phyloP scores from a whole-genome alignment of 2,329 filamentous ascomycete genomes.

The Colletotrichum nymphaeae region DNA sequence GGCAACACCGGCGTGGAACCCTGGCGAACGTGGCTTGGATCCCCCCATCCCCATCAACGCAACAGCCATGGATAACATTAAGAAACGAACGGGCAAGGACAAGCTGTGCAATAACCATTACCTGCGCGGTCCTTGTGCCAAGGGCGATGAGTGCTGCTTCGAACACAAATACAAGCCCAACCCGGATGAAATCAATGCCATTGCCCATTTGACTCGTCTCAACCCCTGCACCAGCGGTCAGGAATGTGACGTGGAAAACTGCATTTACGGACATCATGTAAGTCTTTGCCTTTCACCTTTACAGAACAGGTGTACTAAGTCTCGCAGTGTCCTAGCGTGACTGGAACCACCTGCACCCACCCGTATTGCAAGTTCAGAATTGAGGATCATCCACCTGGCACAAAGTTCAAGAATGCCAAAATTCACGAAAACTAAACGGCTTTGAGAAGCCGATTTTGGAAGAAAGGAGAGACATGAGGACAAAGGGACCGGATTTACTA shows the following conservation, averaged over 20 bases:
- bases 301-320: slow-evolving; percentile 3
- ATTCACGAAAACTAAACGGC: slow-evolving; percentile 45
- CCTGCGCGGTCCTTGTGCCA: slow-evolving; percentile 66
- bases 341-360: slow-evolving; percentile 62
- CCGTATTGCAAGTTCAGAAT: slow-evolving; percentile 66
- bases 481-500: background rate
- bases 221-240: slow-evolving; percentile 70
- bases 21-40: slow-evolving; percentile 66
- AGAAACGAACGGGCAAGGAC: slow-evolving; percentile 63
- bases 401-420: slow-evolving; percentile 56
- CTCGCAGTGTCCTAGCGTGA: slow-evolving; percentile 63
- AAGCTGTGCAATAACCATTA: slow-evolving; percentile 74
- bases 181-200: slow-evolving; percentile 66
- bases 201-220: slow-evolving; percentile 65
- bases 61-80: slow-evolving; percentile 63
- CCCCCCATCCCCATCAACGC: slow-evolving; percentile 59
- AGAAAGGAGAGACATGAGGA: background rate
- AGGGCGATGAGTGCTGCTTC: slow-evolving; percentile 66
- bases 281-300: slow-evolving; percentile 42
- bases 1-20: slow-evolving; percentile 59
- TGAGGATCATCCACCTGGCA: slow-evolving; percentile 68
- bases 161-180: slow-evolving; percentile 66
- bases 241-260: slow-evolving; percentile 66
- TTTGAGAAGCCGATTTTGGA: background rate
- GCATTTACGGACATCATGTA: slow-evolving; percentile 73